A percentile compares a stretch with the other conserved stretches of the same genome.
These are phyloP conservation scores for Tanacetum coccineum DNA, from an alignment of 129 eudicot species.

Conservation along the genomic window DNA sequence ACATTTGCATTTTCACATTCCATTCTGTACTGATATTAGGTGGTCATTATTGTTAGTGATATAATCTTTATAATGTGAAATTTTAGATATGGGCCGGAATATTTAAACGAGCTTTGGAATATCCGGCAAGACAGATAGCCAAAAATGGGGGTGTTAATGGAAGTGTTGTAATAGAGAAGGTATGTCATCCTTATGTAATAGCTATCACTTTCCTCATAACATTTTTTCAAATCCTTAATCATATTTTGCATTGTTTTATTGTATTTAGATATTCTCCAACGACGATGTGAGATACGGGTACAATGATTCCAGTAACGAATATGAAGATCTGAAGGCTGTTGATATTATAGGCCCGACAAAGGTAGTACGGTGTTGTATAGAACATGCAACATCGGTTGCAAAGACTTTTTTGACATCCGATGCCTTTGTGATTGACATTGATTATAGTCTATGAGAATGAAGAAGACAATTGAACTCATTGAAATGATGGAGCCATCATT, in stretches of 20 bases:
- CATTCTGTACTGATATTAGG: not conserved
- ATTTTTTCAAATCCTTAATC: not conserved
- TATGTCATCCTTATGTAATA: constrained; percentile 18
- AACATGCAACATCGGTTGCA: constrained; percentile 88
- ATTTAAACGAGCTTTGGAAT: constrained; percentile 64
- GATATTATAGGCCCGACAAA: constrained; percentile 85
- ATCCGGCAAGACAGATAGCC: constrained; percentile 81
- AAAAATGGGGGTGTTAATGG: constrained; percentile 87
- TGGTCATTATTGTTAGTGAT: not conserved
- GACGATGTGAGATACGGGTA: constrained; percentile 59
- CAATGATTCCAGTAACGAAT: constrained; percentile 69
- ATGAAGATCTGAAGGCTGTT: constrained; percentile 76
- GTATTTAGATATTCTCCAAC: constrained; percentile 52
- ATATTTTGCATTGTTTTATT: not conserved
- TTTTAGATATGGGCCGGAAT: constrained; percentile 84
- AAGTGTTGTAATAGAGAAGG: constrained; percentile 70
- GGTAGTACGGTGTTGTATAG: constrained; percentile 92
- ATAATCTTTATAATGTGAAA: constrained; percentile 12
- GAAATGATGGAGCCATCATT: no score
- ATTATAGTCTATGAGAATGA: not conserved
- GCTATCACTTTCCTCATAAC: not conserved
- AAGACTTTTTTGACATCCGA: constrained; percentile 78
- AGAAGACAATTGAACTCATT: no score
- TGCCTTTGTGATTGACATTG: constrained; percentile 71
- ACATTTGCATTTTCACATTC: constrained; percentile 9